phyloP scores from a whole-genome alignment of 2,329 filamentous ascomycete species.

The Xenosphaeropsis pyriputrescens region DNA sequence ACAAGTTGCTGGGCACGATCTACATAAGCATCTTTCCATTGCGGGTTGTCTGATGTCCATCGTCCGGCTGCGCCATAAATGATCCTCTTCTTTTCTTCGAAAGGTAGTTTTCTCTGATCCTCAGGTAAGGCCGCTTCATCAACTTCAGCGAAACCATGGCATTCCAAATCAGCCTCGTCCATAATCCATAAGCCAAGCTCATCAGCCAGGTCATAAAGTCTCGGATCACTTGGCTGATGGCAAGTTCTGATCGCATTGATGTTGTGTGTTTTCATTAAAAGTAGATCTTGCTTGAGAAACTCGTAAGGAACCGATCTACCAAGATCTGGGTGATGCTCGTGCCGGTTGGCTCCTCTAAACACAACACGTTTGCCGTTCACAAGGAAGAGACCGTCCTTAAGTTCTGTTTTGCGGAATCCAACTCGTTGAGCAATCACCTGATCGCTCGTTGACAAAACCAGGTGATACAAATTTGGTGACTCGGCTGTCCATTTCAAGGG shows the following conservation, averaged over 20 bases:
- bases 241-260: slow-evolving; percentile 57
- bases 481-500: slow-evolving; percentile 58
- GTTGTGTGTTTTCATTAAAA: slow-evolving; percentile 42
- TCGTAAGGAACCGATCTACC: slow-evolving; percentile 35
- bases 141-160: slow-evolving; percentile 31
- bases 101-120: slow-evolving; percentile 16
- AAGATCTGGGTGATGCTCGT: slow-evolving; percentile 35
- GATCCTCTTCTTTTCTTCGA: slow-evolving; percentile 28
- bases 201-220: slow-evolving; percentile 45
- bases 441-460: slow-evolving; percentile 25
- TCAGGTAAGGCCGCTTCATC: slow-evolving; percentile 10
- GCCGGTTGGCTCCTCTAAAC: slow-evolving; percentile 38
- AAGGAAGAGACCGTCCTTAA: slow-evolving; percentile 31
- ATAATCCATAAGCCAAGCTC: slow-evolving; percentile 51
- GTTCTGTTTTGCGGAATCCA: slow-evolving; percentile 36
- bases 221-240: slow-evolving; percentile 48
- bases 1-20: slow-evolving; percentile 37
- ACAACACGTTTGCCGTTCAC: slow-evolving; percentile 38
- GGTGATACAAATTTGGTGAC: slow-evolving; percentile 43
- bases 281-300: slow-evolving; percentile 33
- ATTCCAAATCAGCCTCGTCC: slow-evolving; percentile 39
- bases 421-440: slow-evolving; percentile 26
- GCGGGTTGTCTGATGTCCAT: slow-evolving; percentile 31
- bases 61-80: slow-evolving; percentile 34
- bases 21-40: slow-evolving; percentile 35